phyloP scores from a whole-genome alignment of 495 filamentous ascomycete genomes.

The Xylaria curta region DNA sequence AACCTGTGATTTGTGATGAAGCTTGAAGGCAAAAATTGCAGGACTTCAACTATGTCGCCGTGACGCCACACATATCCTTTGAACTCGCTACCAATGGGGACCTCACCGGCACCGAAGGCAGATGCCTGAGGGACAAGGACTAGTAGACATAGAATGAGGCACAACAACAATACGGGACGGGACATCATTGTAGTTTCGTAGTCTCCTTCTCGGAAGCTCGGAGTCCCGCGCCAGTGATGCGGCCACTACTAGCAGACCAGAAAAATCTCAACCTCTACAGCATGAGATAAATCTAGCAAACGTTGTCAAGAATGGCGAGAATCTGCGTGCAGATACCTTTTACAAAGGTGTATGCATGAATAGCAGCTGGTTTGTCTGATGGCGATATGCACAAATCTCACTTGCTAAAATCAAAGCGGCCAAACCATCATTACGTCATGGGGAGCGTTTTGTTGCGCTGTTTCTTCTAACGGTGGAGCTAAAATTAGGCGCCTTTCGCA shows the following conservation, averaged over 20 bases:
- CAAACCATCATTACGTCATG: background rate
- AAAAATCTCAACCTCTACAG: background rate
- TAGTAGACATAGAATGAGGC: constrained; percentile 43
- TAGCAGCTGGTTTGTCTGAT: background rate
- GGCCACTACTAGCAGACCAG: background rate
- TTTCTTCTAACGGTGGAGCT: background rate
- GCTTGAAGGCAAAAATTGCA: constrained; percentile 58
- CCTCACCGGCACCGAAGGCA: constrained; percentile 84
- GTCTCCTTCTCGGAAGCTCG: background rate
- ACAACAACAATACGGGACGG: constrained; percentile 4
- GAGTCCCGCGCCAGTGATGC: background rate
- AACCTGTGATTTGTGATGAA: constrained; percentile 83
- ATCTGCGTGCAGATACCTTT: background rate
- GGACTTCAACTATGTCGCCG: constrained; percentile 56
- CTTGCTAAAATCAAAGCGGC: background rate
- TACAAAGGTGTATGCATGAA: background rate
- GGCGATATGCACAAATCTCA: background rate
- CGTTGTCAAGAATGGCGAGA: background rate
- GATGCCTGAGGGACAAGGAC: constrained; percentile 61
- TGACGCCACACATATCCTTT: constrained; percentile 86
- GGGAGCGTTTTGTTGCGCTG: background rate
- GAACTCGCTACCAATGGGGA: constrained; percentile 76
- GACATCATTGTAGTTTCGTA: constrained; percentile 22
- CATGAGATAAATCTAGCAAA: background rate
- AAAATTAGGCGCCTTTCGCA: background rate